phyloP scores from a whole-genome alignment of 2,329 filamentous ascomycete species.

The Corynespora cassiicola region DNA sequence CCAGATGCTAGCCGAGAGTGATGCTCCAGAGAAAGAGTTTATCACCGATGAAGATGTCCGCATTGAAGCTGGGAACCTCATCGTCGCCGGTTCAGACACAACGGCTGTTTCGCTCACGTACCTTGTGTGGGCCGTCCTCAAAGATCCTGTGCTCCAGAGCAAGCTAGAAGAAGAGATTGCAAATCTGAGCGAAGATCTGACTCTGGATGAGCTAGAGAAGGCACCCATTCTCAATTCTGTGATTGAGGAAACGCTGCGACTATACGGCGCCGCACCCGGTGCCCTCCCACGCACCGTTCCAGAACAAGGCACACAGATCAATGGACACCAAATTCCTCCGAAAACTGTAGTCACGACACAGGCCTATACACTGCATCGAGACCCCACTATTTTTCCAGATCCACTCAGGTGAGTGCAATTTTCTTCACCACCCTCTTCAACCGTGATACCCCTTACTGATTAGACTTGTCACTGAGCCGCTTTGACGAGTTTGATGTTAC shows the following conservation, averaged over 20 bases:
- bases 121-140: slow-evolving; percentile 46
- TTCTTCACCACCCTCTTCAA: neutral
- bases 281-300: slow-evolving; percentile 45
- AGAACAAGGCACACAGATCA: slow-evolving; percentile 35
- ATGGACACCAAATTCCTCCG: slow-evolving; percentile 42
- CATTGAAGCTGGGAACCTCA: no score
- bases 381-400: slow-evolving; percentile 28
- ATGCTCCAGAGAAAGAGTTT: no score
- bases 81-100: slow-evolving; percentile 61
- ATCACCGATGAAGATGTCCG: no score
- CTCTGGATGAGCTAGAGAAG: slow-evolving; percentile 29
- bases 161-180: slow-evolving; percentile 24
- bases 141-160: slow-evolving; percentile 6
- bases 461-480: slow-evolving; percentile 8
- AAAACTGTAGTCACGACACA: slow-evolving; percentile 46
- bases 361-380: slow-evolving; percentile 47
- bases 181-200: slow-evolving; percentile 19
- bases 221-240: slow-evolving; percentile 43
- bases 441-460: neutral
- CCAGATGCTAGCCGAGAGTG: slow-evolving; percentile 18
- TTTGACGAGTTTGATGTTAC: no score
- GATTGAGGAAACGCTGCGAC: slow-evolving; percentile 47
- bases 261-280: slow-evolving; percentile 45
- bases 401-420: slow-evolving; percentile 27
- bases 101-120: slow-evolving; percentile 60